A percentile compares a stretch with the other conserved stretches of the same genome.
phyloP scores from a whole-genome alignment of 2,329 filamentous ascomycete species.

The Alternaria solani region DNA sequence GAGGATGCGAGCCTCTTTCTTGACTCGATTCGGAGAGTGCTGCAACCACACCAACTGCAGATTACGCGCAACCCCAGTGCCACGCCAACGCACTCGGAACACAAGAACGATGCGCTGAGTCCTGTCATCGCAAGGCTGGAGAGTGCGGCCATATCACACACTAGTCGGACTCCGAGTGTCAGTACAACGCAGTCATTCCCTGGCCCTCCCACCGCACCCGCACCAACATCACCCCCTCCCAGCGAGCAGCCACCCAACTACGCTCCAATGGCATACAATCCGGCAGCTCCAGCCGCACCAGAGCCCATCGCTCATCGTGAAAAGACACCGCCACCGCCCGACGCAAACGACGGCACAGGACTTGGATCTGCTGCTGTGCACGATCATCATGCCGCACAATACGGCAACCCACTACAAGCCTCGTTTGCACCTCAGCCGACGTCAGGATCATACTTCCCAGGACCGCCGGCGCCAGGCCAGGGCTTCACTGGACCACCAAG shows the following conservation, averaged over 20 bases:
- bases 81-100: conserved; percentile 51
- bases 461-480: conserved; percentile 49
- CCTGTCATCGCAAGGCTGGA: conserved; percentile 78
- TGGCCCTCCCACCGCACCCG: conserved; percentile 47
- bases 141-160: conserved; percentile 70
- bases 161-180: conserved; percentile 48
- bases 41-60: conserved; percentile 65
- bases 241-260: conserved; percentile 57
- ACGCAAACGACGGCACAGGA: conserved; percentile 63
- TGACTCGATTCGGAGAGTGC: conserved; percentile 70
- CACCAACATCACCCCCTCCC: conserved; percentile 40
- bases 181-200: conserved; percentile 51
- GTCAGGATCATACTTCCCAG: conserved; percentile 53
- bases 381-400: conserved; percentile 47
- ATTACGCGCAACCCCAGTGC: conserved; percentile 49
- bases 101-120: conserved; percentile 64
- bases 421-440: conserved; percentile 47
- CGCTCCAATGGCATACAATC: conserved; percentile 77
- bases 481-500: conserved; percentile 44
- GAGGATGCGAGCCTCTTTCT: conserved; percentile 75
- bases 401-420: conserved; percentile 42
- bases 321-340: conserved; percentile 79
- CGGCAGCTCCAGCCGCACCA: conserved; percentile 77
- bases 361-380: conserved; percentile 51
- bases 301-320: conserved; percentile 76